These are phyloP conservation scores for Amanita thiersii DNA, from an alignment of 768 basidiomycete species.

Conservation along the genomic window DNA sequence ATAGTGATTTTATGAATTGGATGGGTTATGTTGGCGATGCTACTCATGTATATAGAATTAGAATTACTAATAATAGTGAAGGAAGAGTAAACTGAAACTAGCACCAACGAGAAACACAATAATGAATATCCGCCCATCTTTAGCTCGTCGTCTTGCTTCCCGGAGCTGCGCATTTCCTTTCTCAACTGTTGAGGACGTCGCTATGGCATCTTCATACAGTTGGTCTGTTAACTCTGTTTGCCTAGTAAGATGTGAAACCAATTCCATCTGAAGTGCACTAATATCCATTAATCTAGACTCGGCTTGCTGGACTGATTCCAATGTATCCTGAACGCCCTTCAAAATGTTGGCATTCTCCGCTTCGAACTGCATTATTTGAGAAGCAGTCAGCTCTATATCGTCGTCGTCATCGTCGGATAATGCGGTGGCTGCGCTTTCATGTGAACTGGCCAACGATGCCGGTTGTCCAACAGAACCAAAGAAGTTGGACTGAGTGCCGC, in stretches of 20 bases:
- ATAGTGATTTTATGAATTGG: no score
- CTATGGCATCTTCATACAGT: conserved; percentile 90
- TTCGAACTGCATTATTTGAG: conserved; percentile 91
- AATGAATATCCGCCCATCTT: conserved; percentile 84
- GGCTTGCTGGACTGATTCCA: conserved; percentile 86
- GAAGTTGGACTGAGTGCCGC: conserved; percentile 46
- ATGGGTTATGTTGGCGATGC: conserved; percentile 13
- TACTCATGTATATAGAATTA: conserved; percentile 12
- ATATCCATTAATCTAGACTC: conserved; percentile 92
- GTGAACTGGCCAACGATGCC: conserved; percentile 19
- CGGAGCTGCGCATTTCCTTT: conserved; percentile 87
- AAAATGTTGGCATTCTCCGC: conserved; percentile 84
- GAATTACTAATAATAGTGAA: conserved; percentile 72
- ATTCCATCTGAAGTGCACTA: conserved; percentile 85
- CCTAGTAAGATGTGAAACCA: conserved; percentile 77
- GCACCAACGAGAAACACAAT: conserved; percentile 90
- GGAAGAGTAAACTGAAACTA: conserved; percentile 82
- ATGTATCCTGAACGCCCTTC: conserved; percentile 73
- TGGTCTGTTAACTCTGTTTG: conserved; percentile 93
- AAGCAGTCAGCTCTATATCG: conserved; percentile 73
- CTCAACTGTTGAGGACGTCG: conserved; percentile 76
- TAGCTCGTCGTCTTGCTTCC: conserved; percentile 80
- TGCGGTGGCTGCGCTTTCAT: conserved; percentile 32
- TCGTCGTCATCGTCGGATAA: conserved; percentile 63
- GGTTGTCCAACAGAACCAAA: conserved; percentile 35